phyloP scores from a whole-genome alignment of 768 basidiomycete genomes.

The Hebeloma cylindrosporum region DNA sequence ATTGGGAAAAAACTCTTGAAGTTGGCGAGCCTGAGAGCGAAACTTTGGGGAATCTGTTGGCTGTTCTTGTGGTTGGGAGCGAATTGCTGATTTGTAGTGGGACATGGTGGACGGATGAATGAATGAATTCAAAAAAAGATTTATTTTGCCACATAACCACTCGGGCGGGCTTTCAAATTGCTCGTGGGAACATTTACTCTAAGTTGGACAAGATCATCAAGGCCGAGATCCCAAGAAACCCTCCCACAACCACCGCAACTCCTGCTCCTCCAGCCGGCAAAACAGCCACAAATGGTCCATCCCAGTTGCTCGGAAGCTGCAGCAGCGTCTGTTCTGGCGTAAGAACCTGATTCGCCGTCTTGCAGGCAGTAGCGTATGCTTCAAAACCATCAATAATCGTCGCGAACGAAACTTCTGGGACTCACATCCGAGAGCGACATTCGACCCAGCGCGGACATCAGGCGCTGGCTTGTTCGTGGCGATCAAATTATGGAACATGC shows the following conservation, averaged over 20 bases:
- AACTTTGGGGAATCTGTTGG: constrained; percentile 43
- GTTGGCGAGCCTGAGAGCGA: constrained; percentile 53
- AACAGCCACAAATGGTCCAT: constrained; percentile 54
- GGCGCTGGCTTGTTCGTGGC: constrained; percentile 44
- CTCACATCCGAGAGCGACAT: constrained; percentile 56
- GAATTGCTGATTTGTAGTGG: constrained; percentile 51
- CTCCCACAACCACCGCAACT: constrained; percentile 43
- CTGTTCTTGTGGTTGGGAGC: constrained; percentile 35
- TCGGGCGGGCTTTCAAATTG: constrained; percentile 30
- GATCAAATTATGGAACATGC: constrained; percentile 62
- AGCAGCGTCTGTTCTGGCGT: constrained; percentile 41
- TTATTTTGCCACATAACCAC: constrained; percentile 25
- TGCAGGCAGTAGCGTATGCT: constrained; percentile 61
- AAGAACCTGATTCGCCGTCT: constrained; percentile 36
- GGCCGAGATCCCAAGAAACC: constrained; percentile 47
- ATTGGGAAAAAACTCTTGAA: constrained; percentile 69
- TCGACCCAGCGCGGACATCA: constrained; percentile 60
- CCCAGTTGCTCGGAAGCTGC: constrained; percentile 51
- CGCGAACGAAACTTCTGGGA: constrained; percentile 1
- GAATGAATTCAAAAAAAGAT: constrained; percentile 18
- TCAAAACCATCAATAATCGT: constrained; percentile 11
- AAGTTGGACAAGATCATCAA: constrained; percentile 57
- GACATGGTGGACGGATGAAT: constrained; percentile 43
- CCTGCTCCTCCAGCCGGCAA: constrained; percentile 45
- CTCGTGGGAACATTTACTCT: constrained; percentile 36